Base-by-base conservation (phyloP, 1,284 basidiomycete species). In the Ceratorhiza oryzae-sativae region DNA sequence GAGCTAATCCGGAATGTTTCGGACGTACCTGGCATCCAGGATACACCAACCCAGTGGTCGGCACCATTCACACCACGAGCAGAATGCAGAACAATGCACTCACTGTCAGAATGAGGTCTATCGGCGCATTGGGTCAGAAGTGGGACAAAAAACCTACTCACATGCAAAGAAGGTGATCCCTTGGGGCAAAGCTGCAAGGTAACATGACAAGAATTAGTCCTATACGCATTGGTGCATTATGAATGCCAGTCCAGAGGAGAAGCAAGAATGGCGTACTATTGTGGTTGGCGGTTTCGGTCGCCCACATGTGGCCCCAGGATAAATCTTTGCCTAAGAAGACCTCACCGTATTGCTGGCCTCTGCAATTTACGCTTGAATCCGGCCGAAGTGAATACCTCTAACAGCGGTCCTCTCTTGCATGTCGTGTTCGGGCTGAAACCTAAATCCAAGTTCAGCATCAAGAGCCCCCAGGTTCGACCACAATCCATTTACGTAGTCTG, bases 291-390 rank as follows among this genome's bases (percentile, higher is more conserved):
- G 45, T 60, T 13, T 60, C 58, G 8, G 58, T 60, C 25, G 58
- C 58, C 58, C 58, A 60, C 4, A 60, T 39, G 3, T 41, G 39
- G 23, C 45, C 30, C 58, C 58, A 23, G 58, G 45, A 15, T 60
- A 60, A 20, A 72, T 65, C 65, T 73, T 73, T 23, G 58, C 49
- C 72, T 65, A 73, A 9, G 41, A 15, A 25, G 70, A 56, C 18
- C 72, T 65, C 12, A 65, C 70, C 9, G 61, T 41, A 20, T n/a
- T 55, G 3, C 51, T 56, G 30, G 70, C 72, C 23, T 59, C 55
- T 27, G 63, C 72, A 20, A 74, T 59, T 32, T 74, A 74, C 18
- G 60, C 59, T 46, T 72, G 72, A 56, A 60, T 60, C 20, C 39
- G 39, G 41, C 58, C 58, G 58, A 45, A n/a, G 41, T 60, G 58